Evolutionary conservation across 192 early-diverging fungal species (phyloP), one percentile per base, ranked within the genome.

Genomic region (Rhizoclosmatium globosum): DNA sequence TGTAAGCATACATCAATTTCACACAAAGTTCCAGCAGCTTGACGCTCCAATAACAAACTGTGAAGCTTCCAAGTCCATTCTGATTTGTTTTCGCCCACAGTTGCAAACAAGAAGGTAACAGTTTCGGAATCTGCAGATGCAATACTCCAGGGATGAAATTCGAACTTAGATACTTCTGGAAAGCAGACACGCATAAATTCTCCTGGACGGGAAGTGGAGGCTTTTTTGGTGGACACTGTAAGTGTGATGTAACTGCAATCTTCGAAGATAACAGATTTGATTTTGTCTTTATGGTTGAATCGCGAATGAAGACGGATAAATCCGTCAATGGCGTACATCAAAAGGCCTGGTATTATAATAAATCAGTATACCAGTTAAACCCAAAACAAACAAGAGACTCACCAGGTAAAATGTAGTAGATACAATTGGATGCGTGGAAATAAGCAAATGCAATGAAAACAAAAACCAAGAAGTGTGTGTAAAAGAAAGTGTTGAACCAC

Each of bases 401-500:
- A 65, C 81, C 81, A 0, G 81, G 81, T 15, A 82, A 67, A 11
- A 50, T 60, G 81, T 76, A 82, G 57, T 66, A 82, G 56, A 82
- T 79, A 65, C 78, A 23, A 19, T 44, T 46, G 44, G 81, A 38
- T 15, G 71, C 81, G 50, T 82, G 81, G 7, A 82, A 58, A n/a
- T 73, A 82, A 3, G 81, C 70, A 67, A 82, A 76, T 23, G 76
- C 19, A n/a, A 82, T 6, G 21, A 70, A 48, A 41, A 53, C 42
- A 61, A 82, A 77, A 39, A 77, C 60, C 17, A 82, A 50, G 62
- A 82, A 82, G 62, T 82, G 81, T 19, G 73, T 6, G 41, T 23
- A 82, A 66, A 77, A 82, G 72, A 82, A 82, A 38, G 69, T 38
- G 72, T 77, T 75, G 79, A 78, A 82, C n/a, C 17, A 44, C 53